These are phyloP conservation scores for Cadophora sp. DNA, from an alignment of 2,329 filamentous ascomycete species.

Conservation along the genomic window DNA sequence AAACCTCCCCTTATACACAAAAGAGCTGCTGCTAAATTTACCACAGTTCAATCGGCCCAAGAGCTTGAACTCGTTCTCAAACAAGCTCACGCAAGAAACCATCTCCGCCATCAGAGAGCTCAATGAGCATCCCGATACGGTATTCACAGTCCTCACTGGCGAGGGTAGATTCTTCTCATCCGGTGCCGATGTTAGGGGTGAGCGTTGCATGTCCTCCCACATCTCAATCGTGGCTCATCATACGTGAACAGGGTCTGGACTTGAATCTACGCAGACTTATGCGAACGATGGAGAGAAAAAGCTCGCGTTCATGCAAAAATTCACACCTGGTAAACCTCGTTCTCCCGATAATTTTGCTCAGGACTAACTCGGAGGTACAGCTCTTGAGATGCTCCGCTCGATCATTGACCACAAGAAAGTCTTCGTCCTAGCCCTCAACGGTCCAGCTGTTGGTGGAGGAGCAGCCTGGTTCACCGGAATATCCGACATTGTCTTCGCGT, in stretches of 20 bases:
- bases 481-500: constrained; percentile 56
- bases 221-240: constrained; percentile 1
- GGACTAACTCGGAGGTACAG: constrained; percentile 20
- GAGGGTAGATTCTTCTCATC: constrained; percentile 58
- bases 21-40: constrained; percentile 47
- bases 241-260: constrained; percentile 20
- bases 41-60: constrained; percentile 55
- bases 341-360: neutral
- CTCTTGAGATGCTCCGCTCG: constrained; percentile 49
- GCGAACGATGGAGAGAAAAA: constrained; percentile 39
- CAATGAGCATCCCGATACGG: constrained; percentile 54
- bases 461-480: constrained; percentile 58
- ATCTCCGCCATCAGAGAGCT: constrained; percentile 52
- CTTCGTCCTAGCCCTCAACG: constrained; percentile 57
- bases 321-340: constrained; percentile 30
- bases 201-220: neutral
- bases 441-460: constrained; percentile 56
- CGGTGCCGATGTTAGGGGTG: constrained; percentile 54
- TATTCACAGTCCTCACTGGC: constrained; percentile 58
- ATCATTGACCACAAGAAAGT: constrained; percentile 59
- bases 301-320: constrained; percentile 34
- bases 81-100: constrained; percentile 51
- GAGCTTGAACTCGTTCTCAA: constrained; percentile 55
- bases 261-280: constrained; percentile 24
- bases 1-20: neutral